Conservation (phyloP, 345 rosid genomes). For the Raphanus raphanistrum region DNA sequence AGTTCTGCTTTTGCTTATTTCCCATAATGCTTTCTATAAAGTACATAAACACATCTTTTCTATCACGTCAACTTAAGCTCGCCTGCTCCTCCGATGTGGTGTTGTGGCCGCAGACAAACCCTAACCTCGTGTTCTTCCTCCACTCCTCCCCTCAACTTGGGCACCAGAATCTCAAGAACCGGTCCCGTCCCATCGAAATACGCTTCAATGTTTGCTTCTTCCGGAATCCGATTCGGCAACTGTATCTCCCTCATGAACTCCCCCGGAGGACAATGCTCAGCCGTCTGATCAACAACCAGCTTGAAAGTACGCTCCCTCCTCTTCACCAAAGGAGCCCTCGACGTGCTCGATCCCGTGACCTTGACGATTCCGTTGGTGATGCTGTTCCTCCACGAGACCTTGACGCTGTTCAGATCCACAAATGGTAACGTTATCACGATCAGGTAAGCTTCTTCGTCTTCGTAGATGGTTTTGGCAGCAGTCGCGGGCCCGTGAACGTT, state of each 20-base stretch:
- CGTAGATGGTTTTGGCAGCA: slow-evolving; percentile 87
- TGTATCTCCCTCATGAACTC: slow-evolving; percentile 91
- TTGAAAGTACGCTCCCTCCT: slow-evolving; percentile 86
- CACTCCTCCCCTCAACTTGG: slow-evolving; percentile 62
- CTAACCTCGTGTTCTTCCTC: slow-evolving; percentile 95
- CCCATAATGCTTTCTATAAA: background rate
- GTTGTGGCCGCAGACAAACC: slow-evolving; percentile 81
- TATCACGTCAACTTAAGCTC: slow-evolving; percentile 68
- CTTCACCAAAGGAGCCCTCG: slow-evolving; percentile 71
- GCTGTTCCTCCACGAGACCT: slow-evolving; percentile 95
- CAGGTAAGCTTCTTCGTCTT: slow-evolving; percentile 77
- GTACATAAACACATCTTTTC: background rate
- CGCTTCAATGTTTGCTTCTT: slow-evolving; percentile 85
- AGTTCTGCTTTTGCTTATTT: slow-evolving; percentile 19
- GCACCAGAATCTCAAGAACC: slow-evolving; percentile 87
- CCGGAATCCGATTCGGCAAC: slow-evolving; percentile 82
- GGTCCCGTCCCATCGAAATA: slow-evolving; percentile 83
- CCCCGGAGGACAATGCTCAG: slow-evolving; percentile 98
- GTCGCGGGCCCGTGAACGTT: slow-evolving; percentile 79
- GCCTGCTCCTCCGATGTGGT: slow-evolving; percentile 51
- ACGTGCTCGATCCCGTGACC: slow-evolving; percentile 78
- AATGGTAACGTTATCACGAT: slow-evolving; percentile 83
- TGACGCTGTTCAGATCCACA: slow-evolving; percentile 90
- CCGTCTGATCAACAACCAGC: slow-evolving; percentile 87
- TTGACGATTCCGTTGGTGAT: slow-evolving; percentile 75